Evolutionary conservation across 2,329 filamentous ascomycete genomes (phyloP).

Genomic region (Ramularia collo-cygni): DNA sequence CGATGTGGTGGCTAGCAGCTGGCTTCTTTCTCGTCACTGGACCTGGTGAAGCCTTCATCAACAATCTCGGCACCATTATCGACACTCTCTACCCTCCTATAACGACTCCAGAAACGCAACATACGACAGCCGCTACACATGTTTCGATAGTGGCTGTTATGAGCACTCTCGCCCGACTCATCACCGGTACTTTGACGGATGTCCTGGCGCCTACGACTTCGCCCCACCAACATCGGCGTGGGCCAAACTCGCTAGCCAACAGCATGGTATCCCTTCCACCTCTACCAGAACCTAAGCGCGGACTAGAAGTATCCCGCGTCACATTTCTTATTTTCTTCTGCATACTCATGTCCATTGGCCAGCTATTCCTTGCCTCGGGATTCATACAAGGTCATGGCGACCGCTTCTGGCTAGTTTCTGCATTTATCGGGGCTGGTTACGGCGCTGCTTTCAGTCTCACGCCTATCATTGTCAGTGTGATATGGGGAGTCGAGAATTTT

Average conservation of each 20-base stretch:
- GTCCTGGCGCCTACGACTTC: slow-evolving; percentile 58
- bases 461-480: slow-evolving; percentile 84
- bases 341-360: slow-evolving; percentile 63
- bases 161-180: slow-evolving; percentile 81
- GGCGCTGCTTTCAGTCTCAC: slow-evolving; percentile 84
- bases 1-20: slow-evolving; percentile 90
- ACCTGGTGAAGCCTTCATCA: slow-evolving; percentile 95
- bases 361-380: slow-evolving; percentile 71
- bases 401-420: slow-evolving; percentile 79
- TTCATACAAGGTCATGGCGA: slow-evolving; percentile 64
- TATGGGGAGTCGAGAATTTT: slow-evolving; percentile 98
- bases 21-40: slow-evolving; percentile 92
- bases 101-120: slow-evolving; percentile 48
- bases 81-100: slow-evolving; percentile 66
- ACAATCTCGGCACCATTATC: slow-evolving; percentile 91
- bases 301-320: slow-evolving; percentile 66
- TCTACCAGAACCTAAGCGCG: slow-evolving; percentile 12
- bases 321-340: slow-evolving; percentile 71
- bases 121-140: slow-evolving; percentile 70
- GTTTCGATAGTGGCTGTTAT: slow-evolving; percentile 88
- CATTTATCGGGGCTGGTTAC: slow-evolving; percentile 82
- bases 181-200: slow-evolving; percentile 84
- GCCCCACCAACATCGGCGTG: slow-evolving; percentile 51
- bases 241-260: slow-evolving; percentile 37
- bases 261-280: slow-evolving; percentile 32